phyloP scores from a whole-genome alignment of 2,329 filamentous ascomycete genomes.

The Tolypocladium endophyticum region DNA sequence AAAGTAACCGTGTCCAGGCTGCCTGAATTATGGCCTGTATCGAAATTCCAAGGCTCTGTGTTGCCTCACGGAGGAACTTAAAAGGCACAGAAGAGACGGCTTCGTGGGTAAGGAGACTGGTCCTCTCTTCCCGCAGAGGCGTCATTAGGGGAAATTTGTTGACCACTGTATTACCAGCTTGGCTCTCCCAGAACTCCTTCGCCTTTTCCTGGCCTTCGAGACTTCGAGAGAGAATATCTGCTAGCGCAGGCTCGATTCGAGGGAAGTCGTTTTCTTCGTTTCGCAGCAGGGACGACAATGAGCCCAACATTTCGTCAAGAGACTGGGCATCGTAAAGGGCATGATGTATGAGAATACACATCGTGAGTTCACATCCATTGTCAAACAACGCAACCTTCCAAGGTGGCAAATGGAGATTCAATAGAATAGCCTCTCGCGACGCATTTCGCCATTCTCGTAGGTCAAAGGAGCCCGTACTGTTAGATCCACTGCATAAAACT shows the following conservation, averaged over 20 bases:
- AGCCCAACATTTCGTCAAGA: constrained; percentile 51
- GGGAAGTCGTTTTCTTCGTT: constrained; percentile 6
- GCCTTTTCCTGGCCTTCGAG: constrained; percentile 19
- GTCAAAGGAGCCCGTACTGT: constrained; percentile 12
- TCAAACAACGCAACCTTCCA: constrained; percentile 51
- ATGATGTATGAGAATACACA: constrained; percentile 56
- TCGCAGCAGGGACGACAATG: constrained; percentile 32
- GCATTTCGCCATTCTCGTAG: constrained; percentile 26
- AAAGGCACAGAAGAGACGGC: constrained; percentile 26
- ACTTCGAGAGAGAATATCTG: constrained; percentile 28
- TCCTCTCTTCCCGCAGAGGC: constrained; percentile 37
- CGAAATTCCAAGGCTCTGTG: constrained; percentile 51
- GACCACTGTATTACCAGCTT: constrained; percentile 41
- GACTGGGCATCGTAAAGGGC: constrained; percentile 79
- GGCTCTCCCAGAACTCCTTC: constrained; percentile 52
- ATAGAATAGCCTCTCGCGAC: constrained; percentile 21
- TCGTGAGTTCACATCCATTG: constrained; percentile 9
- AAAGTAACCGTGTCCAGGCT: constrained; percentile 66
- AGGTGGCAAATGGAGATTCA: constrained; percentile 40
- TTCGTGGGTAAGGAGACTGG: constrained; percentile 22
- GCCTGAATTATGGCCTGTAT: constrained; percentile 67
- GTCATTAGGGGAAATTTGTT: constrained; percentile 71
- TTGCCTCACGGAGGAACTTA: constrained; percentile 40
- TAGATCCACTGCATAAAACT: constrained; percentile 2
- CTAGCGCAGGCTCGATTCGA: constrained; percentile 24